Percentiles rank a stretch among this genome's conserved stretches.
phyloP scores from a whole-genome alignment of 139 green algal genomes.

The Coelastrella sp. region DNA sequence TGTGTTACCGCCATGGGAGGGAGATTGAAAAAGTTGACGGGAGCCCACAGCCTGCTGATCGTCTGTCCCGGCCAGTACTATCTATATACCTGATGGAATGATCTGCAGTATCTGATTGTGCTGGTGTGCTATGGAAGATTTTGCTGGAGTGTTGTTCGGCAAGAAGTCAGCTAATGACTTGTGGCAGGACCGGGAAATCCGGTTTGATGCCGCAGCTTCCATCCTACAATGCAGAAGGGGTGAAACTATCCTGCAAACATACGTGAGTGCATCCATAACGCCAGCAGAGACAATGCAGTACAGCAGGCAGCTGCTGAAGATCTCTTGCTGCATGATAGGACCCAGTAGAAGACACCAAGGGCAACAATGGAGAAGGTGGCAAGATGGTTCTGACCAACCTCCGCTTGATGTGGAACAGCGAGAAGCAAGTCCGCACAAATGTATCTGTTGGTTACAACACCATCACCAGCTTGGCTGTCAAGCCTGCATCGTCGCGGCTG shows the following conservation, averaged over 20 bases:
- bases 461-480: constrained; percentile 65
- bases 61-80: too few species aligned
- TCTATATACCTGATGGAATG: too few species aligned
- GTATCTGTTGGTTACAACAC: constrained; percentile 72
- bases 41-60: too few species aligned
- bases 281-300: too few species aligned
- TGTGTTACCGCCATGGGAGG: too few species aligned
- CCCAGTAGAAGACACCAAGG: constrained; percentile 76
- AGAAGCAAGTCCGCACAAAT: constrained; percentile 63
- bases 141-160: constrained; percentile 48
- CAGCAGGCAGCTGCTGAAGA: not conserved
- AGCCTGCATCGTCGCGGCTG: constrained; percentile 57
- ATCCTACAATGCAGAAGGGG: constrained; percentile 48
- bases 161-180: constrained; percentile 31
- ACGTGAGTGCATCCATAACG: constrained; percentile 49
- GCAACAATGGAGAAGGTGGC: constrained; percentile 72
- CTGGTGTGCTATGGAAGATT: not conserved
- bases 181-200: constrained; percentile 74
- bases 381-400: constrained; percentile 70
- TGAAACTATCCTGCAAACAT: constrained; percentile 54
- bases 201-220: constrained; percentile 56
- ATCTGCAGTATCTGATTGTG: too few species aligned
- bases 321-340: constrained; percentile 13
- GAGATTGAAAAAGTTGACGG: too few species aligned
- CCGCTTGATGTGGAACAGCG: constrained; percentile 67